These are phyloP conservation scores for Fusarium nodosum DNA, from an alignment of 2,329 filamentous ascomycete species.

Conservation along the genomic window DNA sequence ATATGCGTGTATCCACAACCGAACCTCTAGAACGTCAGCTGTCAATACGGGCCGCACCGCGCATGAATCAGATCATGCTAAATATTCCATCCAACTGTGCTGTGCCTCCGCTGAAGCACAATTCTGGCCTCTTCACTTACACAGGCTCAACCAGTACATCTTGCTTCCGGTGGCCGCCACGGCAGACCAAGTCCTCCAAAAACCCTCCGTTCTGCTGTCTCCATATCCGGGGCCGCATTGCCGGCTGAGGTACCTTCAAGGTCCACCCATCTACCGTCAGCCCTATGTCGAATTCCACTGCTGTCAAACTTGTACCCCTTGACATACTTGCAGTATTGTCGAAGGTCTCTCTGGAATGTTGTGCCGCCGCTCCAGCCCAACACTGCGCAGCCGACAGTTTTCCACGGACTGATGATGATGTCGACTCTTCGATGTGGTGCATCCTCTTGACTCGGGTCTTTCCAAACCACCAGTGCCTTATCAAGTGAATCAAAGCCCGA, in stretches of 20 bases:
- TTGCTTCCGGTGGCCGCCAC: slow-evolving; percentile 75
- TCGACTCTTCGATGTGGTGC: slow-evolving; percentile 84
- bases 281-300: slow-evolving; percentile 80
- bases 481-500: slow-evolving; percentile 88
- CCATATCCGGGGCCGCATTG: slow-evolving; percentile 70
- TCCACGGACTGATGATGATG: slow-evolving; percentile 91
- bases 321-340: slow-evolving; percentile 80
- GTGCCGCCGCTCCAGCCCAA: slow-evolving; percentile 90
- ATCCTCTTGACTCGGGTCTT: slow-evolving; percentile 55
- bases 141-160: slow-evolving; percentile 73
- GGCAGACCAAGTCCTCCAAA: slow-evolving; percentile 81
- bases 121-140: not conserved
- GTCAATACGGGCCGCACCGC: not conserved
- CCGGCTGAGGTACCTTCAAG: slow-evolving; percentile 65
- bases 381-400: slow-evolving; percentile 87
- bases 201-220: slow-evolving; percentile 82
- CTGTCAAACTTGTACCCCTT: slow-evolving; percentile 89
- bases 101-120: not conserved
- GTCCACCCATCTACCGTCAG: slow-evolving; percentile 78
- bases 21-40: not conserved
- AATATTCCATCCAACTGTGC: not conserved
- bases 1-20: slow-evolving; percentile 1
- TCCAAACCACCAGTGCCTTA: slow-evolving; percentile 94
- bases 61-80: not conserved
- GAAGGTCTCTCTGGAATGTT: slow-evolving; percentile 89